Conservation (phyloP, 1,284 basidiomycete genomes). For the Kwoniella shivajii region DNA sequence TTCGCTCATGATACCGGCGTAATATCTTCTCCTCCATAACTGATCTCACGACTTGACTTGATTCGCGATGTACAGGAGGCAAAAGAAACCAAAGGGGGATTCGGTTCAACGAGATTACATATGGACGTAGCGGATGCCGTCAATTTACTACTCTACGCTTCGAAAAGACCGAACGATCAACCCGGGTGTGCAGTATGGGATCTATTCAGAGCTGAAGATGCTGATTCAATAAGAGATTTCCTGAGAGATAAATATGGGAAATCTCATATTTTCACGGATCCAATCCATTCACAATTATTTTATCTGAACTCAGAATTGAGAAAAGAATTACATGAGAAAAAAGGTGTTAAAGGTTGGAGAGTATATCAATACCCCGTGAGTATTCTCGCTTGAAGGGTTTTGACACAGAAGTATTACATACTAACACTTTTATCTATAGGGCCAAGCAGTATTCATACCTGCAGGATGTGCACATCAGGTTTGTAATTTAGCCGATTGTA, state of each 20-base stretch:
- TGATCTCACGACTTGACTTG: background rate
- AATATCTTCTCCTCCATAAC: background rate
- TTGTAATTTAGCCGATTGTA: constrained; percentile 74
- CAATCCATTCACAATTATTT: constrained; percentile 86
- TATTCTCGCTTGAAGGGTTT: background rate
- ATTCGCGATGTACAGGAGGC: constrained; percentile 12
- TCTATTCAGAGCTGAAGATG: constrained; percentile 79
- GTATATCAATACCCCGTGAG: constrained; percentile 75
- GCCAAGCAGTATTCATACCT: constrained; percentile 94
- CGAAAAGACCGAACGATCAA: constrained; percentile 58
- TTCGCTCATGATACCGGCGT: constrained; percentile 3
- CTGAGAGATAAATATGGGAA: constrained; percentile 57
- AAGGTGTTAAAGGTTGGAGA: constrained; percentile 74
- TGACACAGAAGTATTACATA: background rate
- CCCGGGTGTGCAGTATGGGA: constrained; percentile 90
- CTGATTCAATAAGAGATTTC: constrained; percentile 74
- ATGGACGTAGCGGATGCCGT: constrained; percentile 97
- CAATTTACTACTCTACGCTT: constrained; percentile 84
- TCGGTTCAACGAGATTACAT: constrained; percentile 71
- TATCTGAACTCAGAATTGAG: constrained; percentile 76
- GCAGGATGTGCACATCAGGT: constrained; percentile 95
- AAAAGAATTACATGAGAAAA: constrained; percentile 66
- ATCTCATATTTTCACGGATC: constrained; percentile 61
- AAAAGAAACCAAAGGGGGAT: constrained; percentile 17
- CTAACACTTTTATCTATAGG: constrained; percentile 44